Conservation (phyloP, 2,329 filamentous ascomycete species). For the Fusarium dlaminii region DNA sequence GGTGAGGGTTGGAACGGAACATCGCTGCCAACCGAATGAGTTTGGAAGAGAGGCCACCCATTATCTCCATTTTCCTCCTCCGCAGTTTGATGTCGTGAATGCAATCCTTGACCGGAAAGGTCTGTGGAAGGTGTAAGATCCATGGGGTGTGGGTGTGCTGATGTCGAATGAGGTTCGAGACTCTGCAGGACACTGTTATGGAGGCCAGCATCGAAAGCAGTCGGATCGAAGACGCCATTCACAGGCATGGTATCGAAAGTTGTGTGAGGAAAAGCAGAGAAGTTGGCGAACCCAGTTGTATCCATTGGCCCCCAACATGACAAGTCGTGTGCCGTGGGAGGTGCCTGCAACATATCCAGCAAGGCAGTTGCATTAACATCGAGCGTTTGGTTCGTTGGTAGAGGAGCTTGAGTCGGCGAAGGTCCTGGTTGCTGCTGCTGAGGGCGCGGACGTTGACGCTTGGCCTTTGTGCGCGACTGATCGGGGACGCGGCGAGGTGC, state of each 20-base stretch:
- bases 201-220: slow-evolving; percentile 38
- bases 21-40: slow-evolving; percentile 37
- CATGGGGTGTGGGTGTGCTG: slow-evolving; percentile 31
- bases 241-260: slow-evolving; percentile 41
- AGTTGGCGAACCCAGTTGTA: slow-evolving; percentile 37
- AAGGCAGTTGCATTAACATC: slow-evolving; percentile 42
- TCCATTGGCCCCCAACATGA: slow-evolving; percentile 43
- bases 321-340: slow-evolving; percentile 41
- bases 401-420: slow-evolving; percentile 34
- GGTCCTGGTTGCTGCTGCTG: slow-evolving; percentile 35
- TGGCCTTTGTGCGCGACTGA: slow-evolving; percentile 40
- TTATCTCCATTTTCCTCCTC: slow-evolving; percentile 42
- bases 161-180: slow-evolving; percentile 30
- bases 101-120: slow-evolving; percentile 28
- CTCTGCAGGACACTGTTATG: slow-evolving; percentile 36
- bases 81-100: slow-evolving; percentile 28
- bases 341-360: slow-evolving; percentile 43
- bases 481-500: slow-evolving; percentile 38
- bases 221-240: slow-evolving; percentile 37
- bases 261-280: slow-evolving; percentile 35
- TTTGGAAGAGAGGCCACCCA: slow-evolving; percentile 40
- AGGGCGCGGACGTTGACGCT: slow-evolving; percentile 40
- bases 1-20: slow-evolving; percentile 41
- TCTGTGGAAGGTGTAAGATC: slow-evolving; percentile 36
- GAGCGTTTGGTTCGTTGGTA: slow-evolving; percentile 34